Evolutionary conservation across 2,329 filamentous ascomycete genomes (phyloP), one percentile per base, ranked within the genome.

Genomic region (Dactylonectria macrodidyma): DNA sequence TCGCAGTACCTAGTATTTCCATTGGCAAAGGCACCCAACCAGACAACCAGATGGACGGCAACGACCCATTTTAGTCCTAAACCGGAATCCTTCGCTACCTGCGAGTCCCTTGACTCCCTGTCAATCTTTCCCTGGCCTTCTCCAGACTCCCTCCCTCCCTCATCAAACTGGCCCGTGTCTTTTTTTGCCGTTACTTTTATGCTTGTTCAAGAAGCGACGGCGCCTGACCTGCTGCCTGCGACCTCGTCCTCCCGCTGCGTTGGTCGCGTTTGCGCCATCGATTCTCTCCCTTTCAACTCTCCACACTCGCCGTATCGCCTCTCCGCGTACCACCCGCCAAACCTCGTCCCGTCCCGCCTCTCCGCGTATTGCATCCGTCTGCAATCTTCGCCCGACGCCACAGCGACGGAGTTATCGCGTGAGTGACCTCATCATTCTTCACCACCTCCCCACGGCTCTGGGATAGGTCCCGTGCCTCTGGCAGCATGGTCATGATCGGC

Each of bases 401-500:
- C 51, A 14, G 33, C 51, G 36, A 19, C 33, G n/a, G 12, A 36
- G 7, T 7, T 7, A 30, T 30, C 26, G 26, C 26, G 4, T 30
- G 26, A 30, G 26, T 30, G 26, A 30, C 7, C 26, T 30, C 7
- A 30, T 30, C 26, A 30, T 7, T 30, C 22, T 22, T 30, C 16
- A 59, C 44, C 62, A 46, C 22, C 38, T 19, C 55, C n/a, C 12
- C 41, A n/a, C 58, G 34, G 34, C 19, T 41, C 33, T 34, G 36
- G 41, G 36, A 66, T 34, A 44, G 57, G 24, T 30, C 34, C 36
- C 51, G 66, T 64, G 52, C 60, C 56, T 61, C 24, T 60, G 60
- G 24, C 59, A 57, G 38, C 51, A 74, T 73, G 68, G 69, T 63
- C 54, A 69, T 77, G 52, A 71, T 74, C 58, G 74, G 73, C 55